These are phyloP conservation scores for Coniferiporia sulphurascens DNA, from an alignment of 1,284 basidiomycete species.

Conservation along the genomic window DNA sequence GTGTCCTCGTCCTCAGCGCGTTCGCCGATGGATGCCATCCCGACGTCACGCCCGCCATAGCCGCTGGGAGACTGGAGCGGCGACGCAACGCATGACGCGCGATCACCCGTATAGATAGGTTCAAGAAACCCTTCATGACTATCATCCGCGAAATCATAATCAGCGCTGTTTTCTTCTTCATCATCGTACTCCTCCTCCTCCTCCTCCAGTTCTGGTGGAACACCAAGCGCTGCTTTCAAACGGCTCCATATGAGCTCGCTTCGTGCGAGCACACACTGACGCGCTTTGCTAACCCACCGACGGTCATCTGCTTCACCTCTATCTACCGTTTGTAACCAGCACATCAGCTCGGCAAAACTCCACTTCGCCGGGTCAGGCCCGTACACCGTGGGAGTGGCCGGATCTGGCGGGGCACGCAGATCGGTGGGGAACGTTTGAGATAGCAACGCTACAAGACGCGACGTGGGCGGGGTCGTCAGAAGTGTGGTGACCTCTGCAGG, in stretches of 20 bases:
- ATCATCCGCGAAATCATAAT: constrained; percentile 23
- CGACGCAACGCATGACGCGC: constrained; percentile 18
- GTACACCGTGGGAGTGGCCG: not conserved
- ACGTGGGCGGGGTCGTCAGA: constrained; percentile 26
- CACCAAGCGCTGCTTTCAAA: constrained; percentile 31
- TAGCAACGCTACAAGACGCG: constrained; percentile 29
- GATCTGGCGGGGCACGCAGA: constrained; percentile 6
- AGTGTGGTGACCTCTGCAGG: constrained; percentile 29
- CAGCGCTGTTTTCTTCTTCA: constrained; percentile 18
- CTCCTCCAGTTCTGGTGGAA: constrained; percentile 29
- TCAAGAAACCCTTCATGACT: constrained; percentile 18
- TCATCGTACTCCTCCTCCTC: constrained; percentile 25
- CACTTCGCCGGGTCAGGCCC: constrained; percentile 26
- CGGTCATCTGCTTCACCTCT: constrained; percentile 27
- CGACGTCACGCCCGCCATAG: constrained; percentile 6
- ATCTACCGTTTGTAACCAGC: constrained; percentile 28
- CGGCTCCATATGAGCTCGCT: constrained; percentile 33
- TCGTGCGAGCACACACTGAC: constrained; percentile 29
- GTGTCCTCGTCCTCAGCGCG: constrained; percentile 21
- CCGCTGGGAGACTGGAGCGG: constrained; percentile 3
- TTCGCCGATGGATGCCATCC: constrained; percentile 28
- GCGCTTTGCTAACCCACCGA: constrained; percentile 27
- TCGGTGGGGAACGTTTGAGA: constrained; percentile 28
- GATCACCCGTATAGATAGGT: constrained; percentile 21
- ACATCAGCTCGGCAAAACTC: constrained; percentile 27